phyloP scores from a whole-genome alignment of 495 filamentous ascomycete species.

The Aspergillus bridgeri region DNA sequence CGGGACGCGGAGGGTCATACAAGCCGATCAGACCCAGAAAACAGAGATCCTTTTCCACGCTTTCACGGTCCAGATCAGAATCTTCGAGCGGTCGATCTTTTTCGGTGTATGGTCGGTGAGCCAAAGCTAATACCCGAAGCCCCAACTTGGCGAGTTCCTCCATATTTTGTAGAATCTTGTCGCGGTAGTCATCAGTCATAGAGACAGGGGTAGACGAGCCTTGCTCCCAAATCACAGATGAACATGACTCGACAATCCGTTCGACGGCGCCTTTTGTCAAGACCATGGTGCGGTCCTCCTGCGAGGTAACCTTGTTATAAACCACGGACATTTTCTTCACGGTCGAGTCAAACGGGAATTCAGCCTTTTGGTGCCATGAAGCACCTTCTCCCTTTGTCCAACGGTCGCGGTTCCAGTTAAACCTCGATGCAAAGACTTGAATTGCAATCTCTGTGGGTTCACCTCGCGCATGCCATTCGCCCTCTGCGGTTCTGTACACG shows the following conservation, averaged over 20 bases:
- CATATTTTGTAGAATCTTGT: slow-evolving; percentile 52
- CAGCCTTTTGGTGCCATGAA: slow-evolving; percentile 47
- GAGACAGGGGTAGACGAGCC: slow-evolving; percentile 16
- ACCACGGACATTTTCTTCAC: slow-evolving; percentile 63
- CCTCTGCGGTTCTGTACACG: slow-evolving; percentile 38
- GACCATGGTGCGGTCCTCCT: slow-evolving; percentile 35
- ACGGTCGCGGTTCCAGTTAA: slow-evolving; percentile 47
- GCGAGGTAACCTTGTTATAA: slow-evolving; percentile 44
- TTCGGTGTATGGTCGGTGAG: slow-evolving; percentile 35
- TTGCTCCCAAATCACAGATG: slow-evolving; percentile 38
- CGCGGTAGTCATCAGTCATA: slow-evolving; percentile 35
- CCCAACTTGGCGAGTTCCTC: slow-evolving; percentile 50
- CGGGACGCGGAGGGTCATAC: slow-evolving; percentile 53
- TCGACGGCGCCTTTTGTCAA: slow-evolving; percentile 83
- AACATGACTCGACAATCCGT: slow-evolving; percentile 70
- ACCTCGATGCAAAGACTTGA: slow-evolving; percentile 56
- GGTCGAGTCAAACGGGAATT: slow-evolving; percentile 58
- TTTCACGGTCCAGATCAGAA: slow-evolving; percentile 11
- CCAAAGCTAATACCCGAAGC: slow-evolving; percentile 57
- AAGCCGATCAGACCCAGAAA: slow-evolving; percentile 68
- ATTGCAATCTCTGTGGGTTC: slow-evolving; percentile 63
- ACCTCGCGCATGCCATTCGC: slow-evolving; percentile 51
- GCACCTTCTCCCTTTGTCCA: slow-evolving; percentile 38
- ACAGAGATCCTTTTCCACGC: slow-evolving; percentile 49
- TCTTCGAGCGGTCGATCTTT: slow-evolving; percentile 7